Evolutionary conservation across 495 filamentous ascomycete species (phyloP), one percentile per base, ranked within the genome.

Genomic region (Tuber brumale): DNA sequence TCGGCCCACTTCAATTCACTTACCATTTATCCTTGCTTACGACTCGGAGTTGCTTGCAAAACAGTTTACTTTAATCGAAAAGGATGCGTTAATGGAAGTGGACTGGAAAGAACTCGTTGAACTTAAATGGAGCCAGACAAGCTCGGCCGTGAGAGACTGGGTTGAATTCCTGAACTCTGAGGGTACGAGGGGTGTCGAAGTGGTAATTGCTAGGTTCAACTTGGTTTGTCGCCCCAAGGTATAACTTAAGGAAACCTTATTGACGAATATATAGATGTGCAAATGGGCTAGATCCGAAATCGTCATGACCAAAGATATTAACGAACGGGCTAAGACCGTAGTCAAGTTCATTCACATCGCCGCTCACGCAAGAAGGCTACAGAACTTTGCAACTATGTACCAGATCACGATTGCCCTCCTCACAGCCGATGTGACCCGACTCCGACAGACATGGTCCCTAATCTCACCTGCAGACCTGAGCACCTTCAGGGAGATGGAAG

Each of bases 41-140:
- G 93, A 96, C 83, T 95, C 94, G 18, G 92, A 94, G 73, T 86
- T 92, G 35, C 87, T 99, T 57, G 95, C 96, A 10, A 92, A 98
- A 84, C 96, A 98, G 83, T 91, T 98, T 80, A 97, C 94, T 0
- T 86, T 99, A 66, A 92, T 99, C 73, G 96, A 99, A 84, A 96
- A 96, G 85, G 94, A 97, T 81, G 96, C 96, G 0, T 85, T 99
- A 70, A 94, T 94, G 79, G 96, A 98, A 81, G 91, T 99, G 72
- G 94, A 97, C 85, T 99, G 96, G 96, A 94, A 92, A 82, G 96
- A 99, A 82, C 87, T 99, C 70, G 94, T 99, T 72, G 93, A 97
- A 44, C 92, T 99, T 88, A 89, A 89, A 74, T 97, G 94, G 94
- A 92, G 89, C 73, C 90, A 92, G 72, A 82, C 83, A 69, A 86